Evolutionary conservation across 2,329 filamentous ascomycete species (phyloP).

Genomic region (Paraconiothyrium sp.): DNA sequence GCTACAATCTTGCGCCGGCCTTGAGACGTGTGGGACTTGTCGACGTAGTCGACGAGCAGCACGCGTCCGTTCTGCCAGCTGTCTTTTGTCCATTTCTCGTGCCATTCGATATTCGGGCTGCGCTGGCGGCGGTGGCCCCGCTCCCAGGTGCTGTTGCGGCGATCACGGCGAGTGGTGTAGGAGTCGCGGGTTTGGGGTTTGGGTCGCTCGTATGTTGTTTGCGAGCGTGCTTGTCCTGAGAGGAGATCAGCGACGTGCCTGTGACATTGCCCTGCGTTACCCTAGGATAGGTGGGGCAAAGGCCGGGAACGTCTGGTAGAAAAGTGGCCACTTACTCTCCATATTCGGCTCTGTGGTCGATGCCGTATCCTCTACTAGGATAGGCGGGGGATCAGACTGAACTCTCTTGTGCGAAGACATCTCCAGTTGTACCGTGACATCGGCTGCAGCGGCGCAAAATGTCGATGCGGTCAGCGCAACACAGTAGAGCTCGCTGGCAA

Average conservation of each 20-base stretch:
- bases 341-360: constrained; percentile 21
- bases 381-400: constrained; percentile 42
- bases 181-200: constrained; percentile 24
- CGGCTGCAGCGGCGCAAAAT: background rate
- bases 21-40: constrained; percentile 47
- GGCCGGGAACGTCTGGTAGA: background rate
- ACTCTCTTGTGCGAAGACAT: constrained; percentile 22
- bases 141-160: constrained; percentile 32
- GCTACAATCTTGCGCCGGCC: constrained; percentile 57
- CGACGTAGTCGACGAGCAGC: constrained; percentile 62
- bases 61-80: constrained; percentile 56
- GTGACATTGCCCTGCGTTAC: background rate
- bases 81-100: constrained; percentile 47
- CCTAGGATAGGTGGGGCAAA: too few relatives aligned
- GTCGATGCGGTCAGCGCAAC: background rate
- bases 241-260: background rate
- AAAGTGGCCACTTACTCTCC: background rate
- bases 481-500: background rate
- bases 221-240: constrained; percentile 29
- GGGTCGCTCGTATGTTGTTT: constrained; percentile 23
- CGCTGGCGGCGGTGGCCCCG: constrained; percentile 40
- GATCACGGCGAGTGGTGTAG: constrained; percentile 18
- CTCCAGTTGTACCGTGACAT: constrained; percentile 11
- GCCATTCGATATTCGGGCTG: constrained; percentile 50
- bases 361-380: constrained; percentile 47